Conservation (phyloP, 257 asterid species). For the Paulownia fortunei region DNA sequence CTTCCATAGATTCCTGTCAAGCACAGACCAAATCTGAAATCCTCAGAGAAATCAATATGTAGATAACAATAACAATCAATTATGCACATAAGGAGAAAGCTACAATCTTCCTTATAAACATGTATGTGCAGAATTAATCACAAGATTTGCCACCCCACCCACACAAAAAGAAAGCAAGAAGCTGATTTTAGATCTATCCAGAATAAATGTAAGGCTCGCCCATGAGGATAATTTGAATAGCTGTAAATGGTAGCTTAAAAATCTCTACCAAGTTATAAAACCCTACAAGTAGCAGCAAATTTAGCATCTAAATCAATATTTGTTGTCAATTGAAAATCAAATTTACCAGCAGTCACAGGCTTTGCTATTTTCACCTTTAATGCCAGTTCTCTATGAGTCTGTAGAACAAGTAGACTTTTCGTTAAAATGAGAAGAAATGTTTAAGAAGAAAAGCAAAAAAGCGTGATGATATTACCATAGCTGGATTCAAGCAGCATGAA, state of each 20-base stretch:
- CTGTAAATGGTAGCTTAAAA: constrained; percentile 15
- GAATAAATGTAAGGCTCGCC: constrained; percentile 1
- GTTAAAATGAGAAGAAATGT: constrained; percentile 25
- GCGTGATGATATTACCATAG: constrained; percentile 51
- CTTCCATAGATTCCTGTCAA: constrained; percentile 67
- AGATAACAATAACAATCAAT: constrained; percentile 14
- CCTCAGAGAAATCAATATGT: background rate
- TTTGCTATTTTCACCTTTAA: constrained; percentile 71
- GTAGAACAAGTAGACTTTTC: constrained; percentile 32
- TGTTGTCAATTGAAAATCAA: constrained; percentile 8
- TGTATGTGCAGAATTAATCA: constrained; percentile 13
- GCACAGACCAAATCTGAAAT: constrained; percentile 24
- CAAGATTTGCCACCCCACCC: constrained; percentile 1
- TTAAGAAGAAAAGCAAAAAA: constrained; percentile 1
- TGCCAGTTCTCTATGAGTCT: constrained; percentile 62
- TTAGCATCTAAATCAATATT: constrained; percentile 20
- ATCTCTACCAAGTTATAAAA: background rate
- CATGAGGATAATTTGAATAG: constrained; percentile 13
- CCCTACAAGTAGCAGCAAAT: background rate
- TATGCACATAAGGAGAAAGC: constrained; percentile 18
- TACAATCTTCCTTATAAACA: constrained; percentile 4
- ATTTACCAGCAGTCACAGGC: constrained; percentile 78
- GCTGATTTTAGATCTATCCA: constrained; percentile 6
- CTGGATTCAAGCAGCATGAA: constrained; percentile 93
- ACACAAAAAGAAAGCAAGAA: constrained; percentile 16